Conservation (phyloP, 345 rosid genomes). For the Cardamine occulta region DNA sequence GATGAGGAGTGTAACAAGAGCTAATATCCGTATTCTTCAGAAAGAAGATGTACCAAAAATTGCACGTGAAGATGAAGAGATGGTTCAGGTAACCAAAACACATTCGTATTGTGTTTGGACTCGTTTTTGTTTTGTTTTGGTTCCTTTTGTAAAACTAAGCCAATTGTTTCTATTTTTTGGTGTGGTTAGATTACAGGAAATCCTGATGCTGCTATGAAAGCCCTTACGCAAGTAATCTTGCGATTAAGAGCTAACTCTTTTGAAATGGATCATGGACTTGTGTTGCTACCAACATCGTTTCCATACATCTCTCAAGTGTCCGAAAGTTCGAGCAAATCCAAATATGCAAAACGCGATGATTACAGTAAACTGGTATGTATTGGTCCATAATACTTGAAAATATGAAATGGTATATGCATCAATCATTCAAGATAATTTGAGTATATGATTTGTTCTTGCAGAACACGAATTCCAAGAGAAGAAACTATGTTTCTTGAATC, state of each 20-base stretch:
- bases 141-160: constrained; percentile 4
- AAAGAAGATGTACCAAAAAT: constrained; percentile 65
- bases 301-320: constrained; percentile 59
- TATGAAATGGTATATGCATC: constrained; percentile 11
- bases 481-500: constrained; percentile 55
- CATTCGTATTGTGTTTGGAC: neutral
- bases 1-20: constrained; percentile 68
- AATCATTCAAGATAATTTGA: neutral
- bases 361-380: constrained; percentile 56
- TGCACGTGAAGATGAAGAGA: constrained; percentile 67
- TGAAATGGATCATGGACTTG: constrained; percentile 66
- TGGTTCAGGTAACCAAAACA: constrained; percentile 59
- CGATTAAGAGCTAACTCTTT: constrained; percentile 71
- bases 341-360: constrained; percentile 56
- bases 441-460: constrained; percentile 34
- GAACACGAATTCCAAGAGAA: constrained; percentile 56
- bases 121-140: neutral
- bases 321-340: constrained; percentile 51
- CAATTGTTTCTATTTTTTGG: neutral
- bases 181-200: constrained; percentile 63
- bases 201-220: constrained; percentile 71
- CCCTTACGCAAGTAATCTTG: constrained; percentile 61
- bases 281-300: constrained; percentile 57
- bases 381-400: neutral
- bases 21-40: constrained; percentile 62